Base-by-base conservation (phyloP, 805 yeast species). In the Starmerella riodocensis region DNA sequence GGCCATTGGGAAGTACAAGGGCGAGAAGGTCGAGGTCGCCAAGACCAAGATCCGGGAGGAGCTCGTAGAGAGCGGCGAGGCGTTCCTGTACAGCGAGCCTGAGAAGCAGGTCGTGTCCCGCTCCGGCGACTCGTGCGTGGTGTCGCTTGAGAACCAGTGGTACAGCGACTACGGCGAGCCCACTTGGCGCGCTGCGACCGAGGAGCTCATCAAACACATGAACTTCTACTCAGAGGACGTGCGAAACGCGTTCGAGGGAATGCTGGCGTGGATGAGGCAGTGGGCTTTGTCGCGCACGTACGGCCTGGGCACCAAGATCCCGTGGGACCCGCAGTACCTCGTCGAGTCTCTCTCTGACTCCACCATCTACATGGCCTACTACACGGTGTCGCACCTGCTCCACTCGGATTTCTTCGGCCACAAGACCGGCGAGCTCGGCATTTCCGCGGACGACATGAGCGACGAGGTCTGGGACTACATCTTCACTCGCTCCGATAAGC, bases 241-340 rank as follows among this genome's bases (percentile, higher is more conserved):
- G 30, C 72, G 79, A 54, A 75, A 88, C 56, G 94, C 93, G 6
- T 88, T 91, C 54, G 94, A 85, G 63, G 86, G 85, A 61, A 94
- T 82, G 42, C 69, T 91, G 55, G 93, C 78, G 51, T 91, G 98
- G 98, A 74, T 91, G 56, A 82, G 79, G 66, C 86, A 85, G 68
- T 91, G 98, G 98, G 97, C 98, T 37, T 83, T 91, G 43, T 83
- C 94, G 42, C 81, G 98, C 69, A 78, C 93, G 41, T 91, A 83
- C 53, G 98, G 98, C 59, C 70, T 91, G 51, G 98, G 98, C 60
- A 76, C 96, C 42, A 77, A 67, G 57, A 73, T 91, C 50, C 98
- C 98, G 43, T 91, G 98, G 98, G 98, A 91, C 66, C 78, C 80
- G 50, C 77, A 78, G 58, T 86, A 80, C 57, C 72, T 91, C 55